These are phyloP conservation scores for Aureobasidium sp. DNA, from an alignment of 2,329 filamentous ascomycete genomes.

Conservation along the genomic window DNA sequence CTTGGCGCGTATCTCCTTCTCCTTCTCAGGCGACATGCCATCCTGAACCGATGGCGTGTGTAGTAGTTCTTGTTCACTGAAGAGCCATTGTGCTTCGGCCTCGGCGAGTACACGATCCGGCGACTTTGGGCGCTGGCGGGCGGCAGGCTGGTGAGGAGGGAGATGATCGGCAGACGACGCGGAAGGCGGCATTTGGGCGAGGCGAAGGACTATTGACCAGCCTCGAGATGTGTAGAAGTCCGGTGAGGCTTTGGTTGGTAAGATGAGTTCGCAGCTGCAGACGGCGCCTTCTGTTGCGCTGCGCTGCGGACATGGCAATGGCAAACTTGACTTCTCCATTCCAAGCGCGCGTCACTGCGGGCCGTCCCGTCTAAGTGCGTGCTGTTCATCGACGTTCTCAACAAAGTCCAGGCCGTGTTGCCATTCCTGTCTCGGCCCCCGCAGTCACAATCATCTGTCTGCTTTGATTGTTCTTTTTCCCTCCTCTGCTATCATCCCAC, in stretches of 20 bases:
- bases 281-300: neutral
- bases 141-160: constrained; percentile 36
- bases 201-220: neutral
- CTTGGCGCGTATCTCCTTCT: constrained; percentile 75
- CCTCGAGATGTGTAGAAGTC: neutral
- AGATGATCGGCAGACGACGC: constrained; percentile 19
- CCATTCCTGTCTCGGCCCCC: neutral
- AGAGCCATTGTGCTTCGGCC: constrained; percentile 74
- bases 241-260: neutral
- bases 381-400: neutral
- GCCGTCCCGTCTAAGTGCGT: neutral
- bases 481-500: neutral
- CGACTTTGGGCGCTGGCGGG: constrained; percentile 28
- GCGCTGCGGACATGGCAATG: neutral
- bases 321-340: constrained; percentile 9
- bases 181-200: constrained; percentile 15
- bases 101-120: constrained; percentile 44
- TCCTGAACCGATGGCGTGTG: constrained; percentile 80
- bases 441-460: neutral
- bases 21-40: constrained; percentile 68
- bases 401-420: neutral
- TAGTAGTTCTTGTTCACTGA: constrained; percentile 72
- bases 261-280: neutral
- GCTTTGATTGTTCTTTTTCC: neutral
- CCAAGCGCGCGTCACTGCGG: neutral